Base-by-base conservation (phyloP, 805 yeast genomes). In the Jamesozyma lodderae region DNA sequence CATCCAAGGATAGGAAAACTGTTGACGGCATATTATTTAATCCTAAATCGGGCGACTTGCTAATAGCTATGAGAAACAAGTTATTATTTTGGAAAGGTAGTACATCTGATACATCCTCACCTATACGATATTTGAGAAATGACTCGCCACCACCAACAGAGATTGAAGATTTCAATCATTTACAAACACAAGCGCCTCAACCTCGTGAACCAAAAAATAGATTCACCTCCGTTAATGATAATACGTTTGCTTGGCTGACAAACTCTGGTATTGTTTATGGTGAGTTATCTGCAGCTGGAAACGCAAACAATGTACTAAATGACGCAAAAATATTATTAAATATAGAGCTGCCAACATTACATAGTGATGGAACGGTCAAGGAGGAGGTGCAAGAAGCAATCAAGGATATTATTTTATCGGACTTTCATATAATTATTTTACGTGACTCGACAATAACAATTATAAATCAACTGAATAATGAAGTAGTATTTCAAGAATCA, bases 401-500 rank as follows among this genome's bases (percentile, higher is more conserved):
- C 20, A 55, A 59, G 31, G 64, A 71, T 7, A 49, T 76, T 2
- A 43, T 69, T 1, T 47, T 80, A 20, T 70, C 82, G 0, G 66
- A 69, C 34, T 80, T 70, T 45, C 82, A 79, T 52, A 48, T 78
- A 2, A 43, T 79, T 1, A 42, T 75, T 4, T 53, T 79, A 3
- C 55, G 71, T 11, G 69, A 68, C 2, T 49, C 60, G 2, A 68
- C 68, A 36, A 52, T 69, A 15, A 42, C 75, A 4, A 49, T 68
- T 1, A 66, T 69, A 30, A 79, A 77, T 45, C 73, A 74, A 40
- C 55, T 80, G 24, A 74, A 68, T 43, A 72, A 70, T 39, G 59
- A 69, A 33, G 51, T 69, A 4, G 73, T 70, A 1, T 68, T 59
- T 36, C 62, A 66, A 27, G 68, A 68, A 28, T 53, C 63, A 1